A percentile compares a stretch with the other conserved stretches of the same genome.
phyloP scores from a whole-genome alignment of 2,329 filamentous ascomycete species.

The Verticillium albo-atrum region DNA sequence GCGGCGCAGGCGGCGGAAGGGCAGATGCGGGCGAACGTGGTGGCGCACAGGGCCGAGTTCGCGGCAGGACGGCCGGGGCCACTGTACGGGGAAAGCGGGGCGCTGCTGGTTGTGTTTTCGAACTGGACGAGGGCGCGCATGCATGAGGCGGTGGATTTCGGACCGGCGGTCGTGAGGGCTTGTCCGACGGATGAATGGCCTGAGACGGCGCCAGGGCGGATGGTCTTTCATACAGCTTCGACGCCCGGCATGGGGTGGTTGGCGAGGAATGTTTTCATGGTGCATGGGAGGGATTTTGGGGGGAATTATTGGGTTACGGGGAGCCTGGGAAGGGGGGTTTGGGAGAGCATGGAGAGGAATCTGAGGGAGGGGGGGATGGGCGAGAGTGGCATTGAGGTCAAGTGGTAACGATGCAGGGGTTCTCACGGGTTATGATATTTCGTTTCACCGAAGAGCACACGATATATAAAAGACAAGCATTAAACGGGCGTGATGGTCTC shows the following conservation, averaged over 20 bases:
- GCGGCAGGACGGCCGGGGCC: conserved; percentile 13
- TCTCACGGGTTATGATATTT: too few relatives aligned
- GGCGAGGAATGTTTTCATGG: not conserved
- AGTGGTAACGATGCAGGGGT: too few relatives aligned
- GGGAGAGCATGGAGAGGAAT: too few relatives aligned
- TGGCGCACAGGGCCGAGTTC: too few relatives aligned
- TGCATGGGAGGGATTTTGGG: conserved; percentile 20
- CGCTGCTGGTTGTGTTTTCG: conserved; percentile 25
- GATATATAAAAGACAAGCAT: too few relatives aligned
- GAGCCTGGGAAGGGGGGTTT: too few relatives aligned
- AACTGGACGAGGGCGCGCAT: conserved; percentile 34
- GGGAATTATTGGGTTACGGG: conserved; percentile 21
- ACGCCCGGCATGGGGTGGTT: too few relatives aligned
- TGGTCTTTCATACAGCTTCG: not conserved
- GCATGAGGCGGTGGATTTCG: conserved; percentile 29
- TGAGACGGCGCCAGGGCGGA: not conserved
- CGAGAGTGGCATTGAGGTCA: too few relatives aligned
- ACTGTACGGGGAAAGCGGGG: conserved; percentile 24
- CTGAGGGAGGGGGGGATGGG: too few relatives aligned
- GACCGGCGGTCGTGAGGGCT: conserved; percentile 17
- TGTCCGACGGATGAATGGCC: not conserved
- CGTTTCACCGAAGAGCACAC: too few relatives aligned
- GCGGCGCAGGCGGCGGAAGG: conserved; percentile 25
- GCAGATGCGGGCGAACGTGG: conserved; percentile 12
- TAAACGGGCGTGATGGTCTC: too few relatives aligned